Base-by-base conservation (phyloP, 2,329 filamentous ascomycete species). In the Alternaria tenuissima region DNA sequence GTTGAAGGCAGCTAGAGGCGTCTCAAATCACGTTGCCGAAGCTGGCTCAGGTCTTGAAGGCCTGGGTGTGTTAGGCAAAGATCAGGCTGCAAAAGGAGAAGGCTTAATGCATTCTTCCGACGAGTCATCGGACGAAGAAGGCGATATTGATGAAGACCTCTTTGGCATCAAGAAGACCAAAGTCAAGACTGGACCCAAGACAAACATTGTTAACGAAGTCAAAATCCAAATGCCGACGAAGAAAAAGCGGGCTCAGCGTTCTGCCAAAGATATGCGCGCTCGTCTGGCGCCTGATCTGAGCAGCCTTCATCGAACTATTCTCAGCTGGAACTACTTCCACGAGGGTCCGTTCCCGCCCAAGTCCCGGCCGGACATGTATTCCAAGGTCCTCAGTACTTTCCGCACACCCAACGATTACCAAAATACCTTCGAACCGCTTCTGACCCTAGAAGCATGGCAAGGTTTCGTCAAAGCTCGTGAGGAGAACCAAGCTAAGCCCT, bases 251-350 rank as follows among this genome's bases (percentile, higher is more conserved):
- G 87, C 93, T 52, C 84, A 90, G 63, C 88, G 94, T 51, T 94
- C 93, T 16, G 88, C 90, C 46, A 96, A 96, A 78, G 95, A 99
- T 79, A 94, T 97, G 88, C 90, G 94, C 69, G 94, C 95, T 65
- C 90, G 95, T 63, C 84, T 99, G 61, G 91, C 94, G 32, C 95
- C 96, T 7, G 92, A 96, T 66, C 90, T 99, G 80, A 90, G 93
- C 38, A 85, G 88, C 16, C 81, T 99, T 30, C 95, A 98, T 76
- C 89, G 91, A 70, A 90, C 90, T 18, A 93, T 99, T 52, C 86
- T 99, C 3, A 87, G 91, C 57, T 99, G 95, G 95, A 92, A 99
- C 67, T 96, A 96, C 67, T 99, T 97, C 78, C 91, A 97, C 72
- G 83, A 88, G 46, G 93, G 93, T 28, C 92, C 94, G 71, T 91